phyloP scores from a whole-genome alignment of 2,329 filamentous ascomycete genomes.

The Monosporascus sp. region DNA sequence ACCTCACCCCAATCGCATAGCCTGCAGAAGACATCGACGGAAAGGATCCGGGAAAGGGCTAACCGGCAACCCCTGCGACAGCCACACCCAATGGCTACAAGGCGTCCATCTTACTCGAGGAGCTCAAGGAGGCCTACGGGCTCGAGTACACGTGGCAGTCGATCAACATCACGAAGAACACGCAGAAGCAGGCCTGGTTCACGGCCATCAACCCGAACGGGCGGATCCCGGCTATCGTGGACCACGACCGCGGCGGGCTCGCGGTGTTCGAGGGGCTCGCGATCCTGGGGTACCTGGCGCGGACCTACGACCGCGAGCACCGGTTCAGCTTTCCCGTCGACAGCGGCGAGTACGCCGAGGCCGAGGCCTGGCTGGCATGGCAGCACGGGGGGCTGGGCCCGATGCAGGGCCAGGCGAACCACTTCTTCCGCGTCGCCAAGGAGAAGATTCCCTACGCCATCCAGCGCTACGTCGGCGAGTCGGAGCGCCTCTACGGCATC shows the following conservation, averaged over 20 bases:
- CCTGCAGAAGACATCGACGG: background rate
- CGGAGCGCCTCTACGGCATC: conserved; percentile 66
- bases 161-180: conserved; percentile 56
- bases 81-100: conserved; percentile 52
- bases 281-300: conserved; percentile 68
- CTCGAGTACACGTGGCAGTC: conserved; percentile 52
- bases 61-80: conserved; percentile 7
- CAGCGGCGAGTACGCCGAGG: conserved; percentile 31
- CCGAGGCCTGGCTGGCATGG: conserved; percentile 61
- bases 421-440: conserved; percentile 63
- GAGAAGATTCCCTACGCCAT: conserved; percentile 66
- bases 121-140: conserved; percentile 60
- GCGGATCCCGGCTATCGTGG: conserved; percentile 59
- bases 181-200: conserved; percentile 65
- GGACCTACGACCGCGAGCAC: conserved; percentile 65
- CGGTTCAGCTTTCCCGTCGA: conserved; percentile 55
- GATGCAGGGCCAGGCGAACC: conserved; percentile 68
- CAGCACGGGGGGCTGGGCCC: conserved; percentile 72
- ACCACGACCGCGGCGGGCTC: conserved; percentile 57
- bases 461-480: conserved; percentile 71
- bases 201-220: conserved; percentile 58
- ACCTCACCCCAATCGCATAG: too few relatives aligned
- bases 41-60: background rate
- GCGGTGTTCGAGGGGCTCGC: conserved; percentile 69
- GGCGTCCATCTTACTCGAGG: conserved; percentile 56